Evolutionary conservation across 495 filamentous ascomycete species (phyloP).

Genomic region (Neurospora africana): DNA sequence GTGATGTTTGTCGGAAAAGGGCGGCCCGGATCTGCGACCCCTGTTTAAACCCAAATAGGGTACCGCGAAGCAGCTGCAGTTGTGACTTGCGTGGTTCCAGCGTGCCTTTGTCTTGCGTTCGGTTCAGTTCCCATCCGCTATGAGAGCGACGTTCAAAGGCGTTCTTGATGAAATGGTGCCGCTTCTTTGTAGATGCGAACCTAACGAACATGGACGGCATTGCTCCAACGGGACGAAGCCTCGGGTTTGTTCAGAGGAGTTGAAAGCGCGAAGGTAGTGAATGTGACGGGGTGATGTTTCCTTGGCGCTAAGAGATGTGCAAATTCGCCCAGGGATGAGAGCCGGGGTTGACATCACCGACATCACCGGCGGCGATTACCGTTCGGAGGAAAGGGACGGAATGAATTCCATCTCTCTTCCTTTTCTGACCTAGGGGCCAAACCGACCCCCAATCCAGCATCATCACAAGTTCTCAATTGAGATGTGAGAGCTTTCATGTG

Average conservation of each 20-base stretch:
- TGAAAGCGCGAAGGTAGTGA: neutral
- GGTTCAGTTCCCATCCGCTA: neutral
- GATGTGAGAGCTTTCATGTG: conserved; percentile 4
- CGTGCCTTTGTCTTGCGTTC: neutral
- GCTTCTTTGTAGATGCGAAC: neutral
- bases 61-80: neutral
- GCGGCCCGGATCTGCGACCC: conserved; percentile 10
- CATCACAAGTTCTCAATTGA: neutral
- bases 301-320: conserved; percentile 8
- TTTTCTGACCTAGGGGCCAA: neutral
- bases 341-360: conserved; percentile 3
- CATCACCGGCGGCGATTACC: conserved; percentile 4
- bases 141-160: neutral
- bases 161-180: neutral
- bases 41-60: neutral
- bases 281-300: conserved; percentile 7
- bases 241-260: neutral
- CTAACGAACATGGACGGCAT: neutral
- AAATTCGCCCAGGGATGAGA: neutral
- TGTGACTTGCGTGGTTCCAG: neutral
- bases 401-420: conserved; percentile 1
- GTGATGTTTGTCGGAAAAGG: conserved; percentile 5
- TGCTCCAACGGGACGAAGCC: neutral
- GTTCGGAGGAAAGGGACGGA: conserved; percentile 3
- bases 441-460: neutral